These are phyloP conservation scores for Filobasidium wieringae DNA, from an alignment of 768 basidiomycete genomes.

Conservation along the genomic window DNA sequence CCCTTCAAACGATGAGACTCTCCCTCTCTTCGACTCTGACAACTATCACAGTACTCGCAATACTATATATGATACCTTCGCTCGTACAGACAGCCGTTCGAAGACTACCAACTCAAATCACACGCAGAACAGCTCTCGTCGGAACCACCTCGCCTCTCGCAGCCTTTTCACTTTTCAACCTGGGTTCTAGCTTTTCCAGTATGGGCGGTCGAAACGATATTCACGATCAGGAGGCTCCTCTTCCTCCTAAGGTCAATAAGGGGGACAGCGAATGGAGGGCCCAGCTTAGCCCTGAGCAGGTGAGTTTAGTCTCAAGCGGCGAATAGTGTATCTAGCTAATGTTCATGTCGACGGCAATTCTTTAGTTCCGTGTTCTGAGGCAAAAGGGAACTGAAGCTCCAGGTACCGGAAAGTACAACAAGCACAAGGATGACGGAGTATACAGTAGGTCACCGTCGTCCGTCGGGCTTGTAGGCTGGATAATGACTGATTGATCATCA, in stretches of 20 bases:
- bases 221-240: constrained; percentile 6
- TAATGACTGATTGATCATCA: not conserved
- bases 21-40: not conserved
- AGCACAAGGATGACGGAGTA: constrained; percentile 53
- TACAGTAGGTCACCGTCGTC: constrained; percentile 44
- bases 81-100: not conserved
- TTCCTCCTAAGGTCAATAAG: constrained; percentile 40
- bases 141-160: not conserved
- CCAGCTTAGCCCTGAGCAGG: constrained; percentile 68
- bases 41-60: not conserved
- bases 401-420: constrained; percentile 68
- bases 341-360: not conserved
- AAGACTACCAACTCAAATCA: not conserved
- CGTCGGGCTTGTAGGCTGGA: not conserved
- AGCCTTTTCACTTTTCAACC: not conserved
- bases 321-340: not conserved
- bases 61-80: not conserved
- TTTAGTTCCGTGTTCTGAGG: constrained; percentile 76
- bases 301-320: constrained; percentile 36
- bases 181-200: not conserved
- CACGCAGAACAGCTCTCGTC: not conserved
- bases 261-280: constrained; percentile 75
- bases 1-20: not conserved
- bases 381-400: constrained; percentile 75
- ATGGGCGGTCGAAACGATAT: constrained; percentile 3